Conservation (phyloP, 106 monocot genomes). For the Gastrodia elata region DNA sequence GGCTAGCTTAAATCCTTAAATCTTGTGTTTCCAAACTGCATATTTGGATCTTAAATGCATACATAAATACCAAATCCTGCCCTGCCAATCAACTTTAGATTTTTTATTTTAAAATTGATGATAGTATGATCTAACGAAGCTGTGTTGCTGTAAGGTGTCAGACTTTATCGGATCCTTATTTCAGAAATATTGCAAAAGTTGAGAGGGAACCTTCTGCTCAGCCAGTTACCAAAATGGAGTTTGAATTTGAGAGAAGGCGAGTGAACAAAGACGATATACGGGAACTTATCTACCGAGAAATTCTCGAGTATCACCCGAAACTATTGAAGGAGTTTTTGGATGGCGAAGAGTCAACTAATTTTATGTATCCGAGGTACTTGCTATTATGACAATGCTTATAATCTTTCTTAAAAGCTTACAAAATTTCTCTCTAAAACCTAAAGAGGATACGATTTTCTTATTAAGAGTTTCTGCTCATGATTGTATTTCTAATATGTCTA, state of each 20-base stretch:
- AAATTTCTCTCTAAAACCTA: neutral
- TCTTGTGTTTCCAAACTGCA: too few relatives aligned
- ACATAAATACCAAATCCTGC: too few relatives aligned
- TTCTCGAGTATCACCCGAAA: constrained; percentile 86
- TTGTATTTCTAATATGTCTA: neutral
- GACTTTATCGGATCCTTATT: constrained; percentile 93
- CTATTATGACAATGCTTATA: neutral
- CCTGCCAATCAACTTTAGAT: too few relatives aligned
- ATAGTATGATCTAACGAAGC: constrained; percentile 19
- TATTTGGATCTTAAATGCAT: too few relatives aligned
- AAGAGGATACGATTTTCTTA: neutral
- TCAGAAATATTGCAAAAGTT: constrained; percentile 71
- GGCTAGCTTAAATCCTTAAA: too few relatives aligned
- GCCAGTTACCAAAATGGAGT: constrained; percentile 80
- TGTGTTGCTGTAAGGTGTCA: constrained; percentile 33
- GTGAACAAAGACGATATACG: constrained; percentile 84
- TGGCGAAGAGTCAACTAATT: constrained; percentile 59
- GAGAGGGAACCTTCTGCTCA: constrained; percentile 87
- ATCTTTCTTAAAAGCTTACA: neutral
- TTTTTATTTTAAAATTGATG: neutral
- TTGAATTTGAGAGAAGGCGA: constrained; percentile 86
- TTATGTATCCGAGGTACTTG: constrained; percentile 84
- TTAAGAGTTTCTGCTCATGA: neutral
- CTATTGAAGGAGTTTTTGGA: constrained; percentile 71
- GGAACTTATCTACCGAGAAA: constrained; percentile 84